Evolutionary conservation across 768 basidiomycete species (phyloP).

Genomic region (Phanerochaete sordida): DNA sequence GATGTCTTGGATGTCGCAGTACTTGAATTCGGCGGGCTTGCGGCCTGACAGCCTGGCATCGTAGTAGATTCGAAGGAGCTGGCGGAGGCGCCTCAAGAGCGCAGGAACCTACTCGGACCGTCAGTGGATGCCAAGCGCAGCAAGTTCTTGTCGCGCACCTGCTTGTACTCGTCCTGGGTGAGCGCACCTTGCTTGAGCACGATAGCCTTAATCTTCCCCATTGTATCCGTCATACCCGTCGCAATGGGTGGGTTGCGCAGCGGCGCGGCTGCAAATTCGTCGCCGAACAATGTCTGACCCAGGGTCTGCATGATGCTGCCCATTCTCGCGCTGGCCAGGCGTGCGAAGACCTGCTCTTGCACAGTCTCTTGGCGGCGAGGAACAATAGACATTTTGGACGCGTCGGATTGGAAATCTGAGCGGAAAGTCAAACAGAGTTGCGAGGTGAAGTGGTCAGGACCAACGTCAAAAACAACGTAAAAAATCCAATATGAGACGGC

Average conservation of each 20-base stretch:
- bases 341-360: not conserved
- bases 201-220: conserved; percentile 12
- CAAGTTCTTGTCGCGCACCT: conserved; percentile 1
- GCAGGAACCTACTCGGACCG: conserved; percentile 15
- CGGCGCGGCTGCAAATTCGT: conserved; percentile 9
- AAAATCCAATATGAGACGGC: too few species aligned
- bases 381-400: too few species aligned
- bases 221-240: conserved; percentile 22
- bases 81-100: conserved; percentile 22
- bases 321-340: not conserved
- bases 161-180: conserved; percentile 11
- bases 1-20: conserved; percentile 24
- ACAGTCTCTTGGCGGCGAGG: not conserved
- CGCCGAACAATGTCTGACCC: not conserved
- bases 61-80: conserved; percentile 26
- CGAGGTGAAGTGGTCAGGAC: too few species aligned
- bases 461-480: too few species aligned
- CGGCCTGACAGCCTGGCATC: conserved; percentile 15
- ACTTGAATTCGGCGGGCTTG: conserved; percentile 21
- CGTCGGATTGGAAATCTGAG: too few species aligned
- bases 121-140: not conserved
- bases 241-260: conserved; percentile 19
- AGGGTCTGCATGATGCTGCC: not conserved
- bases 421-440: too few species aligned
- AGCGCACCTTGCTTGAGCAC: conserved; percentile 12